phyloP scores from a whole-genome alignment of 345 rosid genomes.

The Pseudoturritis turrita region DNA sequence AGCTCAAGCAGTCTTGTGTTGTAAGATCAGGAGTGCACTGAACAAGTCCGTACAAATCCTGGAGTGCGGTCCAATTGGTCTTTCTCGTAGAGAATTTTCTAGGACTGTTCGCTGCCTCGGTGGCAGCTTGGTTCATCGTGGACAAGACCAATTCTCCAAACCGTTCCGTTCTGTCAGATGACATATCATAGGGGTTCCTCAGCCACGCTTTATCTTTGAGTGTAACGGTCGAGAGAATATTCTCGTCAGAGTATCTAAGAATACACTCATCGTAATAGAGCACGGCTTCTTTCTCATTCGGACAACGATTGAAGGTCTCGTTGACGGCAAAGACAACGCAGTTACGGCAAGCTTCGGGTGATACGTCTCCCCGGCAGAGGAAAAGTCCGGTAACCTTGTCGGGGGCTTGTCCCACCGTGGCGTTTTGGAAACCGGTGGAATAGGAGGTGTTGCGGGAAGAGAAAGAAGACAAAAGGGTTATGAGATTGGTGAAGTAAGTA shows the following conservation, averaged over 20 bases:
- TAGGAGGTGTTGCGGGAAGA: no score
- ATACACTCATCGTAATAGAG: no score
- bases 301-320: no score
- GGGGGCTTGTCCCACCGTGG: no score
- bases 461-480: no score
- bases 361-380: no score
- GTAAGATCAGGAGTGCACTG: slow-evolving; percentile 53
- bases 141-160: background rate
- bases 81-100: slow-evolving; percentile 26
- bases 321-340: no score
- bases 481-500: no score
- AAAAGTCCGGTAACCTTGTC: no score
- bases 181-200: background rate
- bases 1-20: background rate
- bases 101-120: background rate
- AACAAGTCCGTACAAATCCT: slow-evolving; percentile 24
- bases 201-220: background rate
- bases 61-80: background rate
- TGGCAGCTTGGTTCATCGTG: background rate
- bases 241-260: slow-evolving; percentile 29
- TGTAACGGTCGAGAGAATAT: background rate
- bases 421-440: no score
- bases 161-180: background rate
- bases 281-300: no score
- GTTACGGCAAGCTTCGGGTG: no score